Conservation (phyloP, 805 yeast species). For the Candida boleticola region DNA sequence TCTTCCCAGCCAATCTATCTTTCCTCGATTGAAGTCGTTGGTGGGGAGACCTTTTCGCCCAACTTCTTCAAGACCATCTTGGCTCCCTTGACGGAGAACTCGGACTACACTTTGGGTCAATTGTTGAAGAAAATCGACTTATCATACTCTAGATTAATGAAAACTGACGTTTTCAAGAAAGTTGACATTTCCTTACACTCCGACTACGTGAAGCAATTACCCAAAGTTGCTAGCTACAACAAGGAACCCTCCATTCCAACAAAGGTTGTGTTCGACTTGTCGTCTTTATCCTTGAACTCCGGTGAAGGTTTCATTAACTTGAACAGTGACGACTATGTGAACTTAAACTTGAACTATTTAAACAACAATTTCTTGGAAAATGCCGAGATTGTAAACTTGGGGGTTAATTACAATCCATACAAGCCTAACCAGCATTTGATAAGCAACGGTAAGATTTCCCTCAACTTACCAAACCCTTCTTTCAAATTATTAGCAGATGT, state of each 20-base stretch:
- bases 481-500: constrained; percentile 39
- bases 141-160: constrained; percentile 33
- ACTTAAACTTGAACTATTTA: constrained; percentile 36
- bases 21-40: constrained; percentile 36
- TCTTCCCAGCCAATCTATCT: constrained; percentile 35
- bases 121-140: constrained; percentile 32
- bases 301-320: constrained; percentile 34
- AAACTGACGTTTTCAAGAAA: constrained; percentile 46
- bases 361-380: constrained; percentile 47
- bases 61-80: constrained; percentile 47
- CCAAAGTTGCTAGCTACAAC: constrained; percentile 28
- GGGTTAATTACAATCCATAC: constrained; percentile 49
- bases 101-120: constrained; percentile 43
- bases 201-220: constrained; percentile 30
- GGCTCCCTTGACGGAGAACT: constrained; percentile 38
- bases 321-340: constrained; percentile 38
- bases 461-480: constrained; percentile 45
- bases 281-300: constrained; percentile 34
- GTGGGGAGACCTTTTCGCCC: constrained; percentile 44
- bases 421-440: constrained; percentile 46
- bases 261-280: constrained; percentile 41
- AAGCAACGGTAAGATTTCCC: constrained; percentile 45
- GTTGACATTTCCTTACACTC: constrained; percentile 40
- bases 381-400: constrained; percentile 50
- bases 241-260: constrained; percentile 44